phyloP scores from a whole-genome alignment of 2,329 filamentous ascomycete genomes.

The Fusarium sp. region DNA sequence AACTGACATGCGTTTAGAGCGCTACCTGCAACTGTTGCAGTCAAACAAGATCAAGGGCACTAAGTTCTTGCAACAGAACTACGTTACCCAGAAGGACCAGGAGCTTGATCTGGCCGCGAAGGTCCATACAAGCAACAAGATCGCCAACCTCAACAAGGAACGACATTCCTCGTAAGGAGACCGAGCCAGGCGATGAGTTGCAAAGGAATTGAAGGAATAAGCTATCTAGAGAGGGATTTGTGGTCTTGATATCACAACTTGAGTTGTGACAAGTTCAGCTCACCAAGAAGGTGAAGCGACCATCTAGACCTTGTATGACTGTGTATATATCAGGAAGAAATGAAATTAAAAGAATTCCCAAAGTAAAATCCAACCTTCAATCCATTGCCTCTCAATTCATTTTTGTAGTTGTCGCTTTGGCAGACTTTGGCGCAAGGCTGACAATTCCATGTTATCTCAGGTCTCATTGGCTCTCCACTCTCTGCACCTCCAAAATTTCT shows the following conservation, averaged over 20 bases:
- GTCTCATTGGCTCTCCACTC: conserved; percentile 47
- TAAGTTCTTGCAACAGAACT: conserved; percentile 84
- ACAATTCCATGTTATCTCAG: conserved; percentile 35
- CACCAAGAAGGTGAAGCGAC: conserved; percentile 33
- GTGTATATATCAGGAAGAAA: conserved; percentile 52
- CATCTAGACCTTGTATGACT: conserved; percentile 49
- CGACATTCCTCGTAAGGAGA: conserved; percentile 50
- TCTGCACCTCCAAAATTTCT: conserved; percentile 50
- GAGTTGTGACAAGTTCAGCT: conserved; percentile 38
- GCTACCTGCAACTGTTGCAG: conserved; percentile 83
- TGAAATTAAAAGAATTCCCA: conserved; percentile 43
- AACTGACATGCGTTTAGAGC: conserved; percentile 65
- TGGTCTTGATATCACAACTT: conserved; percentile 39
- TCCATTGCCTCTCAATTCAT: conserved; percentile 1
- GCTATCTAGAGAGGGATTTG: conserved; percentile 43
- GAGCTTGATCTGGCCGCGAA: conserved; percentile 55
- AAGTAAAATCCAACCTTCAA: conserved; percentile 2
- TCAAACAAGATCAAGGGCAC: conserved; percentile 83
- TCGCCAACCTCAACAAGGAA: conserved; percentile 55
- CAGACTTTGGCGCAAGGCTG: conserved; percentile 47
- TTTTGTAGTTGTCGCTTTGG: conserved; percentile 2
- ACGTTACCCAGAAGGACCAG: conserved; percentile 67
- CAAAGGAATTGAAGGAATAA: conserved; percentile 19
- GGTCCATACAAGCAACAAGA: conserved; percentile 57
- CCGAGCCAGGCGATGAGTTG: conserved; percentile 6